A percentile compares a stretch with the other conserved stretches of the same genome.
phyloP scores from a whole-genome alignment of 345 rosid genomes.

The Populus ilicifolia region DNA sequence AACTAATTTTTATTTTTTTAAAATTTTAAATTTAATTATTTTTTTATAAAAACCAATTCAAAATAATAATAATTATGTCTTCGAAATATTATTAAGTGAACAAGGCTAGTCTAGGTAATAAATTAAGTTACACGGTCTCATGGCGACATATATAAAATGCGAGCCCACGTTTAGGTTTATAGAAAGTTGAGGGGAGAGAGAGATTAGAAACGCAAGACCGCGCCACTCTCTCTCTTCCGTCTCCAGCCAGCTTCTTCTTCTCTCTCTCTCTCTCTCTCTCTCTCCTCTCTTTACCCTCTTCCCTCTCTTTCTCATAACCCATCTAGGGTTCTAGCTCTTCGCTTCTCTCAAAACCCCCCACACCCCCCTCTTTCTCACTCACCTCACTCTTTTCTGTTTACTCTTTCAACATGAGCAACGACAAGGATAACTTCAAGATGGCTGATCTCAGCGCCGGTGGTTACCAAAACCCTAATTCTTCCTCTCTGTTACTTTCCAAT shows the following conservation, averaged over 20 bases:
- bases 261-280: neutral
- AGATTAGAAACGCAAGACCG: neutral
- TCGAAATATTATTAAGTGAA: too few relatives aligned
- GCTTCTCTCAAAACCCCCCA: neutral
- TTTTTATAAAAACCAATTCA: too few relatives aligned
- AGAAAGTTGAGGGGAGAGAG: neutral
- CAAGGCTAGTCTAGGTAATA: neutral
- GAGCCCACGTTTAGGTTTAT: neutral
- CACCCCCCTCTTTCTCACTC: neutral
- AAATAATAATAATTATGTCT: too few relatives aligned
- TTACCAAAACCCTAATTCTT: neutral
- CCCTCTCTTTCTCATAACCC: neutral
- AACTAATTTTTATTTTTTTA: too few relatives aligned
- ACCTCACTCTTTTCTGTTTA: neutral
- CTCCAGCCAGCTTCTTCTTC: neutral
- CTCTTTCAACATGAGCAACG: slow-evolving; percentile 51
- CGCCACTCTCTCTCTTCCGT: slow-evolving; percentile 6
- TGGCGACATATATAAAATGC: neutral
- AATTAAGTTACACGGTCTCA: neutral
- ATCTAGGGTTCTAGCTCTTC: slow-evolving; percentile 56
- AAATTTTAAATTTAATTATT: too few relatives aligned
- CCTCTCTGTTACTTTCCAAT: neutral
- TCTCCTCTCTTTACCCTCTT: neutral
- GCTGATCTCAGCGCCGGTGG: slow-evolving; percentile 72
- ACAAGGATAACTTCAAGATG: slow-evolving; percentile 58